Evolutionary conservation across 805 yeast species (phyloP), one percentile per base, ranked within the genome.

Genomic region (Saccharomyces eubayanus): DNA sequence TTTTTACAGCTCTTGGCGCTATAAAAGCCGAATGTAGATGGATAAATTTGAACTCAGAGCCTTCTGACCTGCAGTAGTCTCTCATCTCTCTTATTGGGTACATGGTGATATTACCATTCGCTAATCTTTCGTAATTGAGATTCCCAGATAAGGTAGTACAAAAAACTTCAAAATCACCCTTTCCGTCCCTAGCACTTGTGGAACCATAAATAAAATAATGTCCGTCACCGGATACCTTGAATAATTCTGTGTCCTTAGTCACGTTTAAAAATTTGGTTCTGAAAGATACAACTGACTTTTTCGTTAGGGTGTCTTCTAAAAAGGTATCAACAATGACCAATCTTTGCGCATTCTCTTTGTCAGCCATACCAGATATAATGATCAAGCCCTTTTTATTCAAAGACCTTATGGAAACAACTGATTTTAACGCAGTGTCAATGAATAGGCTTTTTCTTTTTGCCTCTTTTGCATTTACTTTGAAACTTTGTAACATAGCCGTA

Each of bases 121-220:
- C 46, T 27, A 21, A 16, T 47, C 27, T 46, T 11, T 54, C 55
- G 12, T 49, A 45, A 21, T 49, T 51, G 8, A 58, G 43, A 49
- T 61, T 61, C 48, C 58, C 60, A 14, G 31, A 50, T 27, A 51
- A 40, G 10, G 31, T 27, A 4, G 59, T 49, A 5, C 62, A 59
- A 47, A 63, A 65, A 9, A 63, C 46, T 46, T 64, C 66, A 49
- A 64, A 59, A 29, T 57, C 62, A 14, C 60, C 61, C 11, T 46
- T 48, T 10, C 55, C 55, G 28, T 46, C 49, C 14, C 52, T 49
- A 16, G 45, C 48, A 8, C 46, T 43, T 2, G 48, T 27, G 4
- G 58, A 56, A 8, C 70, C 70, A 53, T 66, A 66, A 14, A 61
- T 41, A 3, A 66, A 28, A 46, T 52, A 61, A 2, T 58, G 51